phyloP scores from a whole-genome alignment of 2,329 filamentous ascomycete species.

The Zymoseptoria brevis region DNA sequence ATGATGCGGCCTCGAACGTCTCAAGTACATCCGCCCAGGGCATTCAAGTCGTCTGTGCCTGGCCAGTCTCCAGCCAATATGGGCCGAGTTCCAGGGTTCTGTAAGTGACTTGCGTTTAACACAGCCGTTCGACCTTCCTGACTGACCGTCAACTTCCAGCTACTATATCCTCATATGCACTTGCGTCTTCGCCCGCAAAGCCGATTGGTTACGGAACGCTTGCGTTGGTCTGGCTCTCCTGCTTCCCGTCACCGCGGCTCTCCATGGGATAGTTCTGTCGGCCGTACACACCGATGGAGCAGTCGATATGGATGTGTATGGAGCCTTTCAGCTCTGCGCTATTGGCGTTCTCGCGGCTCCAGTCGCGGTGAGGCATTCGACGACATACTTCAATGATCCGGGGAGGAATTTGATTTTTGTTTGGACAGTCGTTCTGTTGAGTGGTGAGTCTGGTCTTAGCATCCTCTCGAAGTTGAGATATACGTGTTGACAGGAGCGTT shows the following conservation, averaged over 20 bases:
- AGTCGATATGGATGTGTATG: slow-evolving; percentile 61
- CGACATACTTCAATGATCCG: slow-evolving; percentile 56
- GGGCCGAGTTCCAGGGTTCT: slow-evolving; percentile 47
- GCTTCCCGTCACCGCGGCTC: slow-evolving; percentile 55
- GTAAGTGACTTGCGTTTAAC: slow-evolving; percentile 31
- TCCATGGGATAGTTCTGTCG: slow-evolving; percentile 56
- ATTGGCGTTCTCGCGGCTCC: slow-evolving; percentile 59
- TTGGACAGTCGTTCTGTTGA: slow-evolving; percentile 55
- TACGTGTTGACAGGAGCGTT: too few relatives aligned
- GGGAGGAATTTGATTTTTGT: slow-evolving; percentile 60
- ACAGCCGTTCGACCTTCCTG: neutral
- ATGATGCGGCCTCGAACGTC: neutral
- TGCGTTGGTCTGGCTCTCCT: slow-evolving; percentile 56
- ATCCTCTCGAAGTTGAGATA: too few relatives aligned
- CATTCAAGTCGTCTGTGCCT: slow-evolving; percentile 48
- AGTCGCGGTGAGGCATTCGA: slow-evolving; percentile 52
- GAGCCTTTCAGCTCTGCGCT: slow-evolving; percentile 59
- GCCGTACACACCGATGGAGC: slow-evolving; percentile 52
- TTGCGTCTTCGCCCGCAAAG: slow-evolving; percentile 55
- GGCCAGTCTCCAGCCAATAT: slow-evolving; percentile 51
- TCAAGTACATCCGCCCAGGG: neutral
- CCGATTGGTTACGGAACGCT: slow-evolving; percentile 54
- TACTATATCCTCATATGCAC: slow-evolving; percentile 58
- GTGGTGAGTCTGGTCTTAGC: slow-evolving; percentile 38
- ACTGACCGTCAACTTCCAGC: slow-evolving; percentile 29